Evolutionary conservation across 164 flowering plant species (phyloP), one percentile per base, ranked within the genome.

Genomic region (Nelumbo lutea): DNA sequence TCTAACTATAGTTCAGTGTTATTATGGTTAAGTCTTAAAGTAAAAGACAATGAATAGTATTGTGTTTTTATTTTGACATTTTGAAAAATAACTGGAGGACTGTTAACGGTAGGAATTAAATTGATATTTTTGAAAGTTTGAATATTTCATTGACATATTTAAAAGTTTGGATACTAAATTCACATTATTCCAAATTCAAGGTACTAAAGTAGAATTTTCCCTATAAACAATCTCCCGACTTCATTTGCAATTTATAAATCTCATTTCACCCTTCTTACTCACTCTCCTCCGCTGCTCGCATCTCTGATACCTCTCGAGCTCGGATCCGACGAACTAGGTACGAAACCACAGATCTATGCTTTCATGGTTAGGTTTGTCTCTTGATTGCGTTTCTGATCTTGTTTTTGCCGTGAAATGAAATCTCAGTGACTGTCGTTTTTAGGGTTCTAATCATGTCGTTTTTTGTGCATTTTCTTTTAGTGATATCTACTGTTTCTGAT

Each of bases 401-500:
- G 39, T 58, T 27, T 67, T 44, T 57, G 4, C 53, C 1, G 6
- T 58, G 38, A 58, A 68, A 46, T 58, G 38, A 58, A 68, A 46
- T 68, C n/a, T 45, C 45, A 46, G 15, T 43, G 5, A 50, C 3
- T 56, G 6, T 56, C 52, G 42, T 27, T 42, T 27, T 68, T 59
- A 47, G 41, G 48, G 46, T 15, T 66, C 9, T 38, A 66, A 10
- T 55, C 42, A 56, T 55, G n/a, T 11, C 7, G 6, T 15, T 42
- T 66, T 14, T 66, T 14, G 9, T 27, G 7, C 38, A 42, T 66
- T 57, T 55, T 3, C 3, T 39, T 67, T 10, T n/a, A 6, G 27
- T 56, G 51, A 56, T 43, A 51, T 55, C 13, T 68, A 27, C 40
- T 68, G 44, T 68, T 68, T 5, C 52, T 59, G 70, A 68, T 68